Evolutionary conservation across 1,284 basidiomycete species (phyloP).

Genomic region (Rhodotorula sp.): DNA sequence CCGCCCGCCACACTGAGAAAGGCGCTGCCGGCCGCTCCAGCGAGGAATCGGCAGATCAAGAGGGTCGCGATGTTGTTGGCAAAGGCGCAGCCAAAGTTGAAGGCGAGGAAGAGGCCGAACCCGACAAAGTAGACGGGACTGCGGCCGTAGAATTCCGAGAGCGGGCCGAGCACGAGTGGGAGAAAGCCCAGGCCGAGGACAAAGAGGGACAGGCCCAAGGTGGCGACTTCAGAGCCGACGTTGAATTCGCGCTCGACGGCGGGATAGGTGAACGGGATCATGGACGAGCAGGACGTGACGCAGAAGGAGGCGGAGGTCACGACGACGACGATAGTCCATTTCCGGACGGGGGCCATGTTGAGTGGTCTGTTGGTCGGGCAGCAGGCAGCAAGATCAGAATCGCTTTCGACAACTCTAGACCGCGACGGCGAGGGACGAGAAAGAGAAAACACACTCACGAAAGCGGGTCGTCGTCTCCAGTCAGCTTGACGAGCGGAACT

Average conservation of each 20-base stretch:
- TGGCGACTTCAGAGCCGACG: constrained; percentile 65
- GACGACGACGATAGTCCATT: constrained; percentile 25
- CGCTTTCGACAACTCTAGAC: no score
- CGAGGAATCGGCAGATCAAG: constrained; percentile 67
- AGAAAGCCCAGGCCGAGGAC: constrained; percentile 45
- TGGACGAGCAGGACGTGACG: constrained; percentile 61
- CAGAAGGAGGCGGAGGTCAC: constrained; percentile 18
- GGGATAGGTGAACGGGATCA: constrained; percentile 62
- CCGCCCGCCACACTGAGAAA: constrained; percentile 80
- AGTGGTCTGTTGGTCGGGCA: constrained; percentile 21
- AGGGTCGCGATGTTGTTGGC: constrained; percentile 56
- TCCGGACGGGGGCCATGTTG: constrained; percentile 8
- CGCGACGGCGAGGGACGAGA: no score
- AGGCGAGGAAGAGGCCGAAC: constrained; percentile 45
- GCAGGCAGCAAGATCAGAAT: no score
- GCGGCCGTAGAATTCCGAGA: constrained; percentile 37
- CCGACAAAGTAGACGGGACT: constrained; percentile 39
- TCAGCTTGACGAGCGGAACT: constrained; percentile 28
- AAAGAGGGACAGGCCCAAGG: constrained; percentile 69
- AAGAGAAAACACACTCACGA: constrained; percentile 23
- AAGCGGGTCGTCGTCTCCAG: constrained; percentile 21
- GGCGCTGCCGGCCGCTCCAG: constrained; percentile 64
- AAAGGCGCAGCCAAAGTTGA: constrained; percentile 66
- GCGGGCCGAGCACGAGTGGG: constrained; percentile 39
- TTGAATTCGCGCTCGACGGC: constrained; percentile 62